Conservation (phyloP, 192 early-diverging fungal species). For the Coemansia sp. region DNA sequence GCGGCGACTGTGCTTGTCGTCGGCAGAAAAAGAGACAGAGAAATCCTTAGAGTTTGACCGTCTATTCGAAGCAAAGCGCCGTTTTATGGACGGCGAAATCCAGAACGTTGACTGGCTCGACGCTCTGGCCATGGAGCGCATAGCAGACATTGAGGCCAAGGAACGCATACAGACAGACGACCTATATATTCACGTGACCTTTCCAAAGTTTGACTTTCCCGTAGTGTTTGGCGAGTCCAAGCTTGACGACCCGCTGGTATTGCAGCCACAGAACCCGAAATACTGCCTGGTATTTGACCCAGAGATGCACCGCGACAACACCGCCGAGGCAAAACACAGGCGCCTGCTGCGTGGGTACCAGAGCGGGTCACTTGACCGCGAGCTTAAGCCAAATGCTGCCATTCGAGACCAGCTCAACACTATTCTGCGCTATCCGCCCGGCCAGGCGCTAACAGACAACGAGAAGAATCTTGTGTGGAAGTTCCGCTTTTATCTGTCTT, state of each 20-base stretch:
- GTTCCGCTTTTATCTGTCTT: conserved; percentile 91
- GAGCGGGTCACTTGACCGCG: conserved; percentile 85
- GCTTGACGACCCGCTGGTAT: conserved; percentile 40
- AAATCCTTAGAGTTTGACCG: conserved; percentile 59
- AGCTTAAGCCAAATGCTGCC: conserved; percentile 96
- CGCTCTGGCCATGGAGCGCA: conserved; percentile 81
- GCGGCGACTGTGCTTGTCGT: conserved; percentile 68
- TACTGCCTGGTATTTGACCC: conserved; percentile 73
- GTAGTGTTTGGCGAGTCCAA: conserved; percentile 83
- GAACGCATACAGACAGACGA: conserved; percentile 54
- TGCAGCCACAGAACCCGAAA: conserved; percentile 32
- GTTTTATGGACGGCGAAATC: conserved; percentile 88
- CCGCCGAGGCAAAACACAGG: conserved; percentile 92
- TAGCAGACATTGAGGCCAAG: conserved; percentile 71
- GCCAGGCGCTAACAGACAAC: conserved; percentile 73
- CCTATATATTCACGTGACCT: conserved; percentile 79
- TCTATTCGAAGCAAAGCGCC: conserved; percentile 78
- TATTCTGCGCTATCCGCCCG: conserved; percentile 91
- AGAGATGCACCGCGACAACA: conserved; percentile 88
- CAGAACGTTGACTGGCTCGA: conserved; percentile 89
- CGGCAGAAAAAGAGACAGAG: conserved; percentile 11
- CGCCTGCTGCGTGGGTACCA: conserved; percentile 85
- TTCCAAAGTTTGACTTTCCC: conserved; percentile 96
- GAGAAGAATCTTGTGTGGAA: conserved; percentile 99
- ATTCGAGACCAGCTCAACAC: conserved; percentile 93